Percentiles rank a stretch among this genome's conserved stretches.
Evolutionary conservation across 1,139 yeast species (phyloP).

Genomic region (Zygoascus sp.): DNA sequence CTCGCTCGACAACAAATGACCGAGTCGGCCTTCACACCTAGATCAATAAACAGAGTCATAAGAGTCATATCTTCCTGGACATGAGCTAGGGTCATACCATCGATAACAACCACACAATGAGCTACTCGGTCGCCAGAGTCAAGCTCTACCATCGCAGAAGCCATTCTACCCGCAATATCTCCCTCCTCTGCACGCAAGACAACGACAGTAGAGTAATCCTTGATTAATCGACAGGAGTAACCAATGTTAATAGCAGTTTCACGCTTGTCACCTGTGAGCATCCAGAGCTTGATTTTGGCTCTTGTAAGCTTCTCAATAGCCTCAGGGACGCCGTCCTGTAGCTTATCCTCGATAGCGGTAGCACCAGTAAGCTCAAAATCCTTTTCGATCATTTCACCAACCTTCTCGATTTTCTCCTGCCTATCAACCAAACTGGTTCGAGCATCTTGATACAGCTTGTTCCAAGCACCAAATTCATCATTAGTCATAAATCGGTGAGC

Average conservation of each 20-base stretch:
- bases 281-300: constrained; percentile 95
- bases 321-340: constrained; percentile 94
- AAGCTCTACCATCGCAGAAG: constrained; percentile 56
- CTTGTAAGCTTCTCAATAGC: constrained; percentile 86
- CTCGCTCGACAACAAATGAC: constrained; percentile 95
- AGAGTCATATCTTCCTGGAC: constrained; percentile 70
- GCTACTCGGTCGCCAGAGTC: constrained; percentile 66
- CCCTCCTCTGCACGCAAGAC: constrained; percentile 56
- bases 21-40: constrained; percentile 83
- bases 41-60: constrained; percentile 70
- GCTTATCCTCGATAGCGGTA: constrained; percentile 94
- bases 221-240: constrained; percentile 85
- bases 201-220: constrained; percentile 89
- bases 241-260: constrained; percentile 98
- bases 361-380: constrained; percentile 75
- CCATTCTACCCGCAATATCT: constrained; percentile 46
- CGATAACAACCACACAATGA: constrained; percentile 89
- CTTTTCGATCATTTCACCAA: constrained; percentile 69
- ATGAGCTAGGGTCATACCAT: constrained; percentile 73
- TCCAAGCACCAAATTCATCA: constrained; percentile 63
- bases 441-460: constrained; percentile 62
- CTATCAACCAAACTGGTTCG: constrained; percentile 71
- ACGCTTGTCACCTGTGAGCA: constrained; percentile 96
- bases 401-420: constrained; percentile 57
- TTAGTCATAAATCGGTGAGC: constrained; percentile 68